Base-by-base conservation (phyloP, 345 rosid genomes). In the Hibiscus syriacus region DNA sequence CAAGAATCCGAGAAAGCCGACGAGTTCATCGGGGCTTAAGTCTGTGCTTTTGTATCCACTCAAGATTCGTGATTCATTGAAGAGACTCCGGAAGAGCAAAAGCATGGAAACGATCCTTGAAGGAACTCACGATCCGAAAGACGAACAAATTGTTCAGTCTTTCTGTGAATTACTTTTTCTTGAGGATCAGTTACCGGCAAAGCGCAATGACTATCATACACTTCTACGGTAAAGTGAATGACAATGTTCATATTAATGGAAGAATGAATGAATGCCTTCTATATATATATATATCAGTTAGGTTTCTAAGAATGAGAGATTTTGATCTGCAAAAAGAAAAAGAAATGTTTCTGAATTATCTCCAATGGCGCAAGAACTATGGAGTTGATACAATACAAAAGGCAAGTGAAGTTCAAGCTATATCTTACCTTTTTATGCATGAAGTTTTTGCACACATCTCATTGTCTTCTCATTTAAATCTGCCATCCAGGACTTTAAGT, bases 261-360 rank as follows among this genome's bases (percentile, higher is more conserved):
- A 27, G 14, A n/a, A 34, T 39, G 12, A 23, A 49, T 13, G 23
- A 65, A 27, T 19, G 14, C 38, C 16, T 8, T 19, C 11, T 46
- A 10, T 6, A 34, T 46, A 46, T 46, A 16, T 16, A 13, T 13
- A 45, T 13, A 16, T 16, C n/a, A 45, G 92, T 85, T 67, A 87
- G 84, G 55, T 87, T 87, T 70, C 74, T 87, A 3, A 73, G 84
- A 55, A 78, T 76, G 86, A 85, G 82, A 68, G 80, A 82, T 68
- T 87, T 85, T 61, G 86, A 87, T 76, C 9, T 79, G 62, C 22
- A 48, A 10, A 87, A 78, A 72, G 78, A 90, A 11, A 87, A 82
- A 77, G 82, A 76, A 30, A 48, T 72, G 80, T 85, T 72, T 52
- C 20, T 81, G 49, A 78, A 83, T 54, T 83, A 71, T 79, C 80